Percentiles rank a stretch among this genome's conserved stretches.
phyloP scores from a whole-genome alignment of 371 early-diverging fungal genomes.

The Syncephalastrum contaminatum region DNA sequence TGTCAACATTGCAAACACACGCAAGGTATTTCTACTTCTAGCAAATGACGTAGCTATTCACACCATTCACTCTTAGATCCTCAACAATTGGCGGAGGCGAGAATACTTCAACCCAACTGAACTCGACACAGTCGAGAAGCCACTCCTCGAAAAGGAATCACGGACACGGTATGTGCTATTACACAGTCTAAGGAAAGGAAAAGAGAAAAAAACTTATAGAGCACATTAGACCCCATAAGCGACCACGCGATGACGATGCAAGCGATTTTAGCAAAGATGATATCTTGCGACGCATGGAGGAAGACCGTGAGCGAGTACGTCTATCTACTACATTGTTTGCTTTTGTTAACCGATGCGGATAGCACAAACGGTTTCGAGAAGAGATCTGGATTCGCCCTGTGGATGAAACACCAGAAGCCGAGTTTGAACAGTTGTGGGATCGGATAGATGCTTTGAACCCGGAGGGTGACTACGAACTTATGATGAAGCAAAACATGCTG shows the following conservation, averaged over 20 bases:
- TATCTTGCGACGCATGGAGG: slow-evolving; percentile 74
- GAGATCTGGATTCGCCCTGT: slow-evolving; percentile 73
- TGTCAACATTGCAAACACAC: slow-evolving; percentile 67
- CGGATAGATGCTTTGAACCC: slow-evolving; percentile 57
- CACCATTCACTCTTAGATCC: slow-evolving; percentile 24
- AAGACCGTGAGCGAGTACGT: slow-evolving; percentile 71
- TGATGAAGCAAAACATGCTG: slow-evolving; percentile 58
- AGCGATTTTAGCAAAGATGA: slow-evolving; percentile 61
- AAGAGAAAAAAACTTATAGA: neutral
- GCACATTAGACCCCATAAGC: neutral
- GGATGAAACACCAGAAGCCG: slow-evolving; percentile 56
- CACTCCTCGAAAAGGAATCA: slow-evolving; percentile 41
- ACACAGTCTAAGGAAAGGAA: neutral
- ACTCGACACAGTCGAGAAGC: slow-evolving; percentile 51
- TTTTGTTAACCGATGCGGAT: neutral
- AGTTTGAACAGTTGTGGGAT: slow-evolving; percentile 67
- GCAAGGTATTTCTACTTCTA: slow-evolving; percentile 47
- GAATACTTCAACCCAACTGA: slow-evolving; percentile 34
- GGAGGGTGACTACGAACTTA: slow-evolving; percentile 61
- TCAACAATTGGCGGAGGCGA: slow-evolving; percentile 46
- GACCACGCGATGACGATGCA: slow-evolving; percentile 3
- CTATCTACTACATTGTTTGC: neutral
- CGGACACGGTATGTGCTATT: slow-evolving; percentile 27
- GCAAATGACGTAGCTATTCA: neutral
- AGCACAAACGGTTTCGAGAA: slow-evolving; percentile 73